phyloP scores from a whole-genome alignment of 192 early-diverging fungal species.

The Diversispora epigaea region DNA sequence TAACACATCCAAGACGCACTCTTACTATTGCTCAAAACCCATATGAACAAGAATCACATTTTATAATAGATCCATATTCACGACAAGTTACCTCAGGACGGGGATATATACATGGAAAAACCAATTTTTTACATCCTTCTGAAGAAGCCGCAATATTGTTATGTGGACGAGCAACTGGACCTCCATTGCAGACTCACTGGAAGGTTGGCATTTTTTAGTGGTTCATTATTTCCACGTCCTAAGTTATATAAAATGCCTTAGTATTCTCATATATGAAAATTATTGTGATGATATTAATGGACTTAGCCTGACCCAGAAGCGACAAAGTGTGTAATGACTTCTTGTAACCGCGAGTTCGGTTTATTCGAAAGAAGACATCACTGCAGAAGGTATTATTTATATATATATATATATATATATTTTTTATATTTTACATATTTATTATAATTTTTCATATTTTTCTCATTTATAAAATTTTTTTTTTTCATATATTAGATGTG shows the following conservation, averaged over 20 bases:
- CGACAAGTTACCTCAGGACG: too few species aligned
- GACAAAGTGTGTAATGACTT: slow-evolving; percentile 32
- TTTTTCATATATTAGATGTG: slow-evolving; percentile 34
- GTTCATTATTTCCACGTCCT: not conserved
- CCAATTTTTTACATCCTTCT: not conserved
- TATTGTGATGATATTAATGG: not conserved
- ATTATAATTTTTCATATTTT: not conserved
- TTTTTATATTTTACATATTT: not conserved
- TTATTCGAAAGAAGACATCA: slow-evolving; percentile 45
- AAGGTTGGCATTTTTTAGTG: slow-evolving; percentile 5
- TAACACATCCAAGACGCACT: too few species aligned
- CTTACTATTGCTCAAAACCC: too few species aligned
- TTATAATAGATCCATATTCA: too few species aligned
- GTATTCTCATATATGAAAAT: not conserved
- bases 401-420: not conserved
- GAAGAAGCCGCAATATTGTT: slow-evolving; percentile 7
- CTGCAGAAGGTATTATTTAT: slow-evolving; percentile 40
- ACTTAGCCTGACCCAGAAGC: slow-evolving; percentile 40
- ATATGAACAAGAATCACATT: too few species aligned
- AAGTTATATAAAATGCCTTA: too few species aligned
- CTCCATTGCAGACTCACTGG: slow-evolving; percentile 12
- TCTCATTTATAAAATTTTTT: not conserved
- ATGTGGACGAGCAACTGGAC: not conserved
- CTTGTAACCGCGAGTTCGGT: slow-evolving; percentile 36
- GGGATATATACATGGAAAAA: too few species aligned